These are phyloP conservation scores for Torulaspora microellipsoides DNA, from an alignment of 805 yeast species.

Conservation along the genomic window DNA sequence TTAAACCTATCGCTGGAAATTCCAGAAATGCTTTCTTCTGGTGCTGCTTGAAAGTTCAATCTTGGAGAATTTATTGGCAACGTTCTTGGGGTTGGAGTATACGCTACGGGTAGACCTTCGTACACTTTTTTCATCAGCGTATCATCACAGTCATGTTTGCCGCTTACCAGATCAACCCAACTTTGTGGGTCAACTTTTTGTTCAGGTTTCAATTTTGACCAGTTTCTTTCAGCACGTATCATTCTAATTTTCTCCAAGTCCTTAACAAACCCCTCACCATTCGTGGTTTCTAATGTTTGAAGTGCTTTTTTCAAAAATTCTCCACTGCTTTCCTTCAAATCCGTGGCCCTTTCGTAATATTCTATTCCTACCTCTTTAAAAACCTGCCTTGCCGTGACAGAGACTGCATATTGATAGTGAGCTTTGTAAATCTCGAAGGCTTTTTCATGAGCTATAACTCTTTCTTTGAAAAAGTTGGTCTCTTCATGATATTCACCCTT, in stretches of 20 bases:
- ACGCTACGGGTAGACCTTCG: conserved; percentile 11
- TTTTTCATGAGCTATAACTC: conserved; percentile 18
- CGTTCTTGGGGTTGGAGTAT: conserved; percentile 7
- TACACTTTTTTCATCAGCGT: conserved; percentile 13
- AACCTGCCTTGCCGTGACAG: conserved; percentile 23
- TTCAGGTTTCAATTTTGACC: conserved; percentile 21
- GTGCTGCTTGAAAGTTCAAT: conserved; percentile 8
- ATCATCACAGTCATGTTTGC: conserved; percentile 20
- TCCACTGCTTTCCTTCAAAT: conserved; percentile 23
- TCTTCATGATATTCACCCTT: conserved; percentile 26
- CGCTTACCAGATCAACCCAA: conserved; percentile 26
- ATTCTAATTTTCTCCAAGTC: conserved; percentile 24
- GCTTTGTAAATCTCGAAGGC: conserved; percentile 18
- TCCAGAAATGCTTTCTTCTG: conserved; percentile 13
- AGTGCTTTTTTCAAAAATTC: conserved; percentile 21
- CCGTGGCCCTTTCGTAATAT: conserved; percentile 22
- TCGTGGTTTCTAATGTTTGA: conserved; percentile 15
- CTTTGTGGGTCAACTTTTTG: conserved; percentile 23
- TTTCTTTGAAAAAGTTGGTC: conserved; percentile 21
- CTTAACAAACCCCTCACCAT: conserved; percentile 17
- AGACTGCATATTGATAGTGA: conserved; percentile 24
- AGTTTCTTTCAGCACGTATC: conserved; percentile 24
- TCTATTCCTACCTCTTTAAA: conserved; percentile 25
- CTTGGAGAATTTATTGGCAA: conserved; percentile 4
- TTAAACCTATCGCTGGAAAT: conserved; percentile 12